Evolutionary conservation across 2,329 filamentous ascomycete species (phyloP).

Genomic region (Stemphylium lycopersici): DNA sequence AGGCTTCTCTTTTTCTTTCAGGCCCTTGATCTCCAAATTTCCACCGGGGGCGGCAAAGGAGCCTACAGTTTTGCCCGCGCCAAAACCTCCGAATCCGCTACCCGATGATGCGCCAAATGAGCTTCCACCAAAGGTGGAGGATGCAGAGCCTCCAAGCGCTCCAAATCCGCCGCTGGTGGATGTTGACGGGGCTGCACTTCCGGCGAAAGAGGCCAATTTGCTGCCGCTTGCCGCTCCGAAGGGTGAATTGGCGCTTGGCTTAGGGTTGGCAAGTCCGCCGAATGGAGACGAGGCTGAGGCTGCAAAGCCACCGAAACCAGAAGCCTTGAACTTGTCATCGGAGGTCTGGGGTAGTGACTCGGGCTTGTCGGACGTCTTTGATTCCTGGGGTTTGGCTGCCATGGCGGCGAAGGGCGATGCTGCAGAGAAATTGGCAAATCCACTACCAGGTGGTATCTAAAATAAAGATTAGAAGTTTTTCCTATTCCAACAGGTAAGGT

Average conservation of each 20-base stretch:
- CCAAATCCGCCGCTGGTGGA: constrained; percentile 40
- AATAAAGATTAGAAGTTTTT: constrained; percentile 15
- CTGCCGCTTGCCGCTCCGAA: constrained; percentile 43
- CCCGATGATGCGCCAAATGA: constrained; percentile 53
- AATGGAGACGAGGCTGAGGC: constrained; percentile 47
- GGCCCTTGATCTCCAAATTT: constrained; percentile 53
- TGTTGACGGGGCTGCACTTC: constrained; percentile 22
- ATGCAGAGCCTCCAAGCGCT: constrained; percentile 39
- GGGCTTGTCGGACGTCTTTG: constrained; percentile 27
- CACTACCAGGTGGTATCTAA: constrained; percentile 47
- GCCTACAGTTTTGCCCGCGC: constrained; percentile 54
- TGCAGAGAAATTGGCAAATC: constrained; percentile 54
- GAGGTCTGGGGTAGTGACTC: constrained; percentile 48
- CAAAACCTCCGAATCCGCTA: constrained; percentile 38
- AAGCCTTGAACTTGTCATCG: constrained; percentile 58
- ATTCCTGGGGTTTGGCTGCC: constrained; percentile 41
- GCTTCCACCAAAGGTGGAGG: constrained; percentile 43
- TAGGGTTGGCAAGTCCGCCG: constrained; percentile 28
- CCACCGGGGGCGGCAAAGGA: constrained; percentile 71
- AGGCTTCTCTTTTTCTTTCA: constrained; percentile 68
- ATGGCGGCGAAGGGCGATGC: constrained; percentile 57
- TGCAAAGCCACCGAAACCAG: constrained; percentile 54
- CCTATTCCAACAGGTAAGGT: not conserved
- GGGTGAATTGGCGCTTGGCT: constrained; percentile 33
- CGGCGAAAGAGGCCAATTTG: constrained; percentile 39